phyloP scores from a whole-genome alignment of 2,329 filamentous ascomycete species.

The Blastomyces gilchristii region DNA sequence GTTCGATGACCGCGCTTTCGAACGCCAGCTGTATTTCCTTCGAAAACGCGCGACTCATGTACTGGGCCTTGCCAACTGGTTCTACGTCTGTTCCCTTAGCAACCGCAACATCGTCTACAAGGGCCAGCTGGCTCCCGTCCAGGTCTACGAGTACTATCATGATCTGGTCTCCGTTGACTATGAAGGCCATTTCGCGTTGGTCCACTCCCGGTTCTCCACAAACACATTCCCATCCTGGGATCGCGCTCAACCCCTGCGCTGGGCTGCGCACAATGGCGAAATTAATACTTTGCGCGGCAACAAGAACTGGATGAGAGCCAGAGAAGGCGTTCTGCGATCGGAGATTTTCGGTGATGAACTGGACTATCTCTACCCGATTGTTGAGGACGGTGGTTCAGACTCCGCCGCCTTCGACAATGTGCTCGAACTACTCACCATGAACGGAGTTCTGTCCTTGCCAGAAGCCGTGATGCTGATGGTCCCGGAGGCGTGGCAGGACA shows the following conservation, averaged over 20 bases:
- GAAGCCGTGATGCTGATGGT: slow-evolving; percentile 99
- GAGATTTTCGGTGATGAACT: slow-evolving; percentile 87
- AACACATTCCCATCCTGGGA: slow-evolving; percentile 99
- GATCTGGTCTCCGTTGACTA: slow-evolving; percentile 95
- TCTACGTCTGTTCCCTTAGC: slow-evolving; percentile 90
- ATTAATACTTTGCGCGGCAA: slow-evolving; percentile 96
- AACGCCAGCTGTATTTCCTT: slow-evolving; percentile 86
- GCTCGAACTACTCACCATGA: slow-evolving; percentile 84
- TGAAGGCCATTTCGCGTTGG: slow-evolving; percentile 90
- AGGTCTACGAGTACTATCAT: slow-evolving; percentile 97
- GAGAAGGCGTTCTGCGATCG: slow-evolving; percentile 90
- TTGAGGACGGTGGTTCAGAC: slow-evolving; percentile 93
- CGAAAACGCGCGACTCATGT: slow-evolving; percentile 91
- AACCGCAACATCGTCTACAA: slow-evolving; percentile 99
- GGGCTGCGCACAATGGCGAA: slow-evolving; percentile 97
- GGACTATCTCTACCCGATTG: slow-evolving; percentile 81
- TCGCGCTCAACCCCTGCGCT: slow-evolving; percentile 86
- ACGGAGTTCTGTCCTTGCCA: slow-evolving; percentile 86
- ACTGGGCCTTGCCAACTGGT: slow-evolving; percentile 95
- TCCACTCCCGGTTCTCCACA: slow-evolving; percentile 94
- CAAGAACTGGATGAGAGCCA: slow-evolving; percentile 99
- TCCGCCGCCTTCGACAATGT: slow-evolving; percentile 97
- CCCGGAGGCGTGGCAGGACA: slow-evolving; percentile 95
- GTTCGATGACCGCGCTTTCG: slow-evolving; percentile 79
- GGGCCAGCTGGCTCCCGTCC: slow-evolving; percentile 83